Base-by-base conservation (phyloP, 2,329 filamentous ascomycete genomes). In the Fonsecaea monophora region DNA sequence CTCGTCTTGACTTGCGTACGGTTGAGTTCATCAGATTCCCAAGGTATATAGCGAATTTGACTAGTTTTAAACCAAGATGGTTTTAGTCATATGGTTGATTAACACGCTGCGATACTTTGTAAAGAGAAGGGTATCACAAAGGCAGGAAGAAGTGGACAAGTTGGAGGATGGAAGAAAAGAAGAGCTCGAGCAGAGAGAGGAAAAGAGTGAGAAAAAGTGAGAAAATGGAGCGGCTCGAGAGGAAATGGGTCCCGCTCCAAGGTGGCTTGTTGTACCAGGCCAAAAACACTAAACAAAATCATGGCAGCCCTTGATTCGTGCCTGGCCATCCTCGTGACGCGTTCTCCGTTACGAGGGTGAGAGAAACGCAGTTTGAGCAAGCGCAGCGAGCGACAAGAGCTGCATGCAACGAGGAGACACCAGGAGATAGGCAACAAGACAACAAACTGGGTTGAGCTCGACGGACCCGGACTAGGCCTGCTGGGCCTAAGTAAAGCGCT, bases 281-380 rank as follows among this genome's bases (percentile, higher is more conserved):
- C 25, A 53, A 40, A 32, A 50, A 35, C 48, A 53, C 57, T 60
- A 60, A 60, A 25, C 40, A 34, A 48, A 18, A 10, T 7, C 13
- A 60, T 13, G 40, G 57, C 40, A 48, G 57, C 30, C n/a, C 48
- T 12, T 61, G 59, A 61, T 61, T 61, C 59, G 59, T 48, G 59
- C 45, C 45, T 61, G 15, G 18, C 53, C 42, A 25, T 37, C 60
- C 60, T 62, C 60, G 60, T 62, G 60, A 62, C 60, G 60, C 50
- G 35, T 34, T 55, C 25, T 40, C 30, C 50, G 60, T 61, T 61
- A 53, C 59, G 59, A 61, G 59, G 53, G 37, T 18, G n/a, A n/a
- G 21, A 57, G 55, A 57, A 37, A 38, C 21, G 21, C 53, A 34
- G 58, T 60, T 60, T 50, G 58, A 60, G 58, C 42, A 60, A 53